These are phyloP conservation scores for Podila clonocystis DNA, from an alignment of 192 early-diverging fungal species.

Conservation along the genomic window DNA sequence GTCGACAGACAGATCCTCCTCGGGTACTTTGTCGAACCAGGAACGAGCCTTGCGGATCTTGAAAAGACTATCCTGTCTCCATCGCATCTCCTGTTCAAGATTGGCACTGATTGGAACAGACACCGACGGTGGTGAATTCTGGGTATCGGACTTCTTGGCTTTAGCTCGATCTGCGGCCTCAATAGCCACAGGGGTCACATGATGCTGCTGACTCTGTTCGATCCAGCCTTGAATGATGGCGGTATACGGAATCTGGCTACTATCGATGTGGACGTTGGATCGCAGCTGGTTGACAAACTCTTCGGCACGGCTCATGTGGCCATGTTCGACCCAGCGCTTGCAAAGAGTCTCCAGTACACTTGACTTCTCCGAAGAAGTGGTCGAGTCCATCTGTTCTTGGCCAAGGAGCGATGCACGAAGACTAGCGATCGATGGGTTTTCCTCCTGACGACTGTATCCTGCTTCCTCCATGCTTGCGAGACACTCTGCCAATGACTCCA, in stretches of 20 bases:
- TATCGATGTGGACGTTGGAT: slow-evolving; percentile 3
- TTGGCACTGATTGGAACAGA: slow-evolving; percentile 29
- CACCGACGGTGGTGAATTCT: not conserved
- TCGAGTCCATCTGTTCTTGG: not conserved
- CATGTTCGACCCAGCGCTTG: slow-evolving; percentile 23
- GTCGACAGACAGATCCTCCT: slow-evolving; percentile 7
- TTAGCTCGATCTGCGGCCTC: slow-evolving; percentile 8
- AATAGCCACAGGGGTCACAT: slow-evolving; percentile 16
- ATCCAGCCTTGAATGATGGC: slow-evolving; percentile 48
- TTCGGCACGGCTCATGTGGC: slow-evolving; percentile 22
- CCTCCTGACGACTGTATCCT: not conserved
- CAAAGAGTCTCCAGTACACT: slow-evolving; percentile 15
- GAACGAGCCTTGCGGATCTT: slow-evolving; percentile 34
- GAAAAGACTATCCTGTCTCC: slow-evolving; percentile 13
- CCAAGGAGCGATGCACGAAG: slow-evolving; percentile 12
- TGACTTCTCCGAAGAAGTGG: not conserved
- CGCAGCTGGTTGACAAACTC: slow-evolving; percentile 11
- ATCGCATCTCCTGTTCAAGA: slow-evolving; percentile 22
- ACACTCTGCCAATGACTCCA: slow-evolving; percentile 15
- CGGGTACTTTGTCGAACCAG: slow-evolving; percentile 34
- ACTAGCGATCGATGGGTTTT: not conserved
- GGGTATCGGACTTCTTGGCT: not conserved
- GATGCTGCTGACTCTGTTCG: slow-evolving; percentile 24
- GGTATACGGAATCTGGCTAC: slow-evolving; percentile 19
- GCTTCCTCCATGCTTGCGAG: slow-evolving; percentile 26